These are phyloP conservation scores for Porogramme epimiltina DNA, from an alignment of 1,284 basidiomycete genomes.

Conservation along the genomic window DNA sequence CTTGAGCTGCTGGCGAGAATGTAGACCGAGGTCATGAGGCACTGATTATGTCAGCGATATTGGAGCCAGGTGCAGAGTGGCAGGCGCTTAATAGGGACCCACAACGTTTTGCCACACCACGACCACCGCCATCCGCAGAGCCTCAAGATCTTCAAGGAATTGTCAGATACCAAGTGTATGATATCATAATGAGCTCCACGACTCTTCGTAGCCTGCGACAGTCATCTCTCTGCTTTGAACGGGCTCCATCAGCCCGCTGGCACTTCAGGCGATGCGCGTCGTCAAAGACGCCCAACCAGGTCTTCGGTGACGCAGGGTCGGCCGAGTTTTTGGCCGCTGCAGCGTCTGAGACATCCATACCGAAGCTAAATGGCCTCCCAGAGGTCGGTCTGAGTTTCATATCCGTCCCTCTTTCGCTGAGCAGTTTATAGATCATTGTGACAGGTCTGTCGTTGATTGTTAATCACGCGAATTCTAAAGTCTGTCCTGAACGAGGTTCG, in stretches of 20 bases:
- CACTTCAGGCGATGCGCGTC: constrained; percentile 12
- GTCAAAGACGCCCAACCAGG: constrained; percentile 1
- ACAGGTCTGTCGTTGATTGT: constrained; percentile 26
- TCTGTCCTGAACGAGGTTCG: background rate
- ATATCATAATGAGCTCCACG: too few relatives aligned
- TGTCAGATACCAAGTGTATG: too few relatives aligned
- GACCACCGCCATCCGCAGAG: background rate
- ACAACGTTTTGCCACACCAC: background rate
- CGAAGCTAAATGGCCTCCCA: constrained; percentile 46
- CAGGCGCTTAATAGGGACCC: background rate
- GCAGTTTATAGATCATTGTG: constrained; percentile 31
- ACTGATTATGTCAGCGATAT: too few relatives aligned
- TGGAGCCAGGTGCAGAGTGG: too few relatives aligned
- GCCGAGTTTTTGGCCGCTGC: constrained; percentile 52
- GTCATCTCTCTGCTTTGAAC: too few relatives aligned
- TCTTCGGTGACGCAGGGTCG: constrained; percentile 39
- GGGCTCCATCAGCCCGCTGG: too few relatives aligned
- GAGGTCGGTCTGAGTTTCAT: constrained; percentile 39
- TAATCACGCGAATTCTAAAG: background rate
- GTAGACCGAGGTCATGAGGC: too few relatives aligned
- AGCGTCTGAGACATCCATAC: constrained; percentile 40
- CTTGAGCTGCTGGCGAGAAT: too few relatives aligned
- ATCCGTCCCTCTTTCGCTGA: background rate
- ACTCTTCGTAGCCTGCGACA: too few relatives aligned
- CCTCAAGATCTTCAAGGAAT: background rate